phyloP scores from a whole-genome alignment of 2,329 filamentous ascomycete genomes.

The Truncatella angustata region DNA sequence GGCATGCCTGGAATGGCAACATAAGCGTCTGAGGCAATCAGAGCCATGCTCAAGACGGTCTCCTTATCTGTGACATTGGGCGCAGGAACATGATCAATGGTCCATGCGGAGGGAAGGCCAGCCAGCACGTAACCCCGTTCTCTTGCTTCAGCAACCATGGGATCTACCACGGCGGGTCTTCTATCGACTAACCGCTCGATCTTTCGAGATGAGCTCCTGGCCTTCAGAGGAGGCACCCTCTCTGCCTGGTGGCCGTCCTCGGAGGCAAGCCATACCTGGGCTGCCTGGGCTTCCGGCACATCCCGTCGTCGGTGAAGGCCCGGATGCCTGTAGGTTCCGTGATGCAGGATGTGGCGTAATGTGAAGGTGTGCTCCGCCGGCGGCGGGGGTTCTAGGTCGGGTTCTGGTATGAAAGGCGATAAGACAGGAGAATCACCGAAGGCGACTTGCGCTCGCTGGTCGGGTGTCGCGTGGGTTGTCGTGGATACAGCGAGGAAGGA shows the following conservation, averaged over 20 bases:
- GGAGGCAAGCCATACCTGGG: constrained; percentile 60
- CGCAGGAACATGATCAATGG: constrained; percentile 71
- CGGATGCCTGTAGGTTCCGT: constrained; percentile 79
- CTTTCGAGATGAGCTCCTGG: constrained; percentile 61
- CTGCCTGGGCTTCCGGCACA: constrained; percentile 55
- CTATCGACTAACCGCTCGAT: constrained; percentile 84
- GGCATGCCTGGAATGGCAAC: constrained; percentile 67
- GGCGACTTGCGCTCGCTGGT: constrained; percentile 37
- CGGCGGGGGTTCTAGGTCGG: constrained; percentile 40
- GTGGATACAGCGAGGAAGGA: constrained; percentile 64
- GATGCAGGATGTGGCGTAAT: constrained; percentile 90
- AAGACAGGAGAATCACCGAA: constrained; percentile 43
- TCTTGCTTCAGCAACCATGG: constrained; percentile 71
- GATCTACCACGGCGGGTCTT: constrained; percentile 72
- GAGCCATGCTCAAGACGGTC: constrained; percentile 79
- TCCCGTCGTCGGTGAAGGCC: constrained; percentile 75
- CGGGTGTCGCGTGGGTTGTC: constrained; percentile 35
- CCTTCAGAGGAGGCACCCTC: constrained; percentile 52
- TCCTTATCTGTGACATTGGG: constrained; percentile 84
- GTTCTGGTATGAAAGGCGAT: constrained; percentile 36
- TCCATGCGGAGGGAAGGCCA: constrained; percentile 76
- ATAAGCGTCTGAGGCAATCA: constrained; percentile 89
- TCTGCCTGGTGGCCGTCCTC: constrained; percentile 56
- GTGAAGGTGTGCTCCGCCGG: constrained; percentile 56
- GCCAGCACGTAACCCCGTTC: constrained; percentile 65